A percentile compares a stretch with the other conserved stretches of the same genome.
These are phyloP conservation scores for Acanthamoeba sp. DNA, from an alignment of 208 protist genomes.

Conservation along the genomic window DNA sequence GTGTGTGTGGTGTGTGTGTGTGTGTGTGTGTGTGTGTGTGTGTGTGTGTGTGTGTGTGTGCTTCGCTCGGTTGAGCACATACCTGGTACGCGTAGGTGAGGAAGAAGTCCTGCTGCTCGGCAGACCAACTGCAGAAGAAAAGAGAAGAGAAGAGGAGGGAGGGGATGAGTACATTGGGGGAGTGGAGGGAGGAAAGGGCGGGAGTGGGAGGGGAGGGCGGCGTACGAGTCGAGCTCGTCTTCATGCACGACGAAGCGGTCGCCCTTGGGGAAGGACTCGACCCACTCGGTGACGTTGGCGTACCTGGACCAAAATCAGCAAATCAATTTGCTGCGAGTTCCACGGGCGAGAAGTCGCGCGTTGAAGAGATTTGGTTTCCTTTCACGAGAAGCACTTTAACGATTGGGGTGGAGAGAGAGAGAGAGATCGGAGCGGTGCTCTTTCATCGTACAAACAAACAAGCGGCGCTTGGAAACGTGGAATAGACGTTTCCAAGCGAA, in stretches of 20 bases:
- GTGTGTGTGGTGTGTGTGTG: no score
- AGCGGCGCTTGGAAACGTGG: no score
- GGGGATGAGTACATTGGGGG: no score
- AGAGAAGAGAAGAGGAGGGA: not conserved
- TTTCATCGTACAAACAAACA: no score
- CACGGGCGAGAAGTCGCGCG: not conserved
- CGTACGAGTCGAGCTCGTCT: slow-evolving; percentile 55
- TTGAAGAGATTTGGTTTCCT: not conserved
- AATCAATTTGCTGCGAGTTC: not conserved
- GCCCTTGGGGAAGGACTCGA: slow-evolving; percentile 28
- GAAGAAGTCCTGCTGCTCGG: slow-evolving; percentile 44
- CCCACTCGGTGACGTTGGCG: slow-evolving; percentile 51
- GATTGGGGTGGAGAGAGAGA: not conserved
- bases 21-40: no score
- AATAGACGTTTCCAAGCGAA: no score
- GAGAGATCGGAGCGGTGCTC: not conserved
- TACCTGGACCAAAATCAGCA: not conserved
- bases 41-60: no score
- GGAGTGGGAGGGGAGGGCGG: not conserved
- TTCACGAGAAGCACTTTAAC: not conserved
- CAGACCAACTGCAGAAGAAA: slow-evolving; percentile 5
- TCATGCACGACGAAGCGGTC: slow-evolving; percentile 67
- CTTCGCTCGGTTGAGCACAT: slow-evolving; percentile 8
- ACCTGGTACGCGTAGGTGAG: slow-evolving; percentile 71
- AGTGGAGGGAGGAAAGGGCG: not conserved